Base-by-base conservation (phyloP, 768 basidiomycete species). In the Phanerochaete carnosa region DNA sequence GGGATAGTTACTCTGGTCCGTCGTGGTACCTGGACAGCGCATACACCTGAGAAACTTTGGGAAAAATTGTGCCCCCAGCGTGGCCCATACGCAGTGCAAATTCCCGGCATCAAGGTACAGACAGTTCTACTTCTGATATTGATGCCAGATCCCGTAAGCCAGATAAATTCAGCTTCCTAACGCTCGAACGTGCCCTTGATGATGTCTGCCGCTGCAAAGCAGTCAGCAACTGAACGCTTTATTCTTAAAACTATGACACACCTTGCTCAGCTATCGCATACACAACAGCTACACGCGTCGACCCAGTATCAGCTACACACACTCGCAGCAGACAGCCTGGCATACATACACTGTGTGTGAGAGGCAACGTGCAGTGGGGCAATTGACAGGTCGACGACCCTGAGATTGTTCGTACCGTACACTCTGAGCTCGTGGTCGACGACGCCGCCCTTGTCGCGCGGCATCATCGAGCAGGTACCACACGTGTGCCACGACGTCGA, bases 381-480 rank as follows among this genome's bases (percentile, higher is more conserved):
- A 35, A 81, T 65, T 8, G 76, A 78, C 9, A 73, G 51, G 63
- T 82, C 80, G 30, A 73, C 78, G 23, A 82, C 77, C 8, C 81
- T 74, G 26, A 82, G 46, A 55, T 80, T 80, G 12, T 57, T 61
- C 4, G 78, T 79, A 11, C 78, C 79, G 59, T 68, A 69, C 1
- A 73, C 69, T 59, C 53, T 30, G 7, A 58, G 28, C 22, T 7
- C 26, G 11, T 30, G 26, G 53, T 75, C 72, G 28, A 79, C 77
- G 25, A 77, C 77, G 1, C 77, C 77, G 25, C 64, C 66, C 15
- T 72, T 62, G 19, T 71, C 68, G 26, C 62, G 61, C 22, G 77
- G 79, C 39, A 79, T 69, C 68, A 80, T 75, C n/a, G 77, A 74
- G 59, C 74, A 74, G 1, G 77, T 71, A n/a, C 75, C 75, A 26